Evolutionary conservation across 768 basidiomycete genomes (phyloP).

Genomic region (Rhodotorula babjevae): DNA sequence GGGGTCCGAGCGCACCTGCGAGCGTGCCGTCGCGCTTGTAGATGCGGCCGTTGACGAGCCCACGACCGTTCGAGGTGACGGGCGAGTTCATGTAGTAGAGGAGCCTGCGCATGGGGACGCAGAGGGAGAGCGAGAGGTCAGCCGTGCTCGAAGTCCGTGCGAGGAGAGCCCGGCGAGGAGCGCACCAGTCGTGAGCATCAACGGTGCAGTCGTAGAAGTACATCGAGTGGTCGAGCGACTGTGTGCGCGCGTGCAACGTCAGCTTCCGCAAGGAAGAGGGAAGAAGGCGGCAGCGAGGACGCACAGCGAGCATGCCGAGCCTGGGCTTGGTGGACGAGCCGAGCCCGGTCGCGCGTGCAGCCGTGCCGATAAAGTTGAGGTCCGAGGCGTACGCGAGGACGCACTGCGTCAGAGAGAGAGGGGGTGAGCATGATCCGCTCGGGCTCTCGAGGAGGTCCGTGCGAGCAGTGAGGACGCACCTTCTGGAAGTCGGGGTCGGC

Average conservation of each 20-base stretch:
- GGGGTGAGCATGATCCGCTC: neutral
- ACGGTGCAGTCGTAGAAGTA: constrained; percentile 40
- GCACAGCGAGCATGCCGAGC: constrained; percentile 41
- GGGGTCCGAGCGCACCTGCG: constrained; percentile 12
- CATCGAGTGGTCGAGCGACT: constrained; percentile 39
- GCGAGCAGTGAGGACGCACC: neutral
- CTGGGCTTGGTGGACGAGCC: constrained; percentile 24
- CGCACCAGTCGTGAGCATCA: constrained; percentile 37
- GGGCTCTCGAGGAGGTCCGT: too few relatives aligned
- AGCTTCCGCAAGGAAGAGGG: neutral
- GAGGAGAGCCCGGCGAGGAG: neutral
- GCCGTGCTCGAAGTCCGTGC: too few relatives aligned
- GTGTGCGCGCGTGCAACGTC: neutral
- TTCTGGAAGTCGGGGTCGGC: constrained; percentile 38
- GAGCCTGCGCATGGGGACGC: neutral
- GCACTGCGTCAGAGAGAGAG: constrained; percentile 8
- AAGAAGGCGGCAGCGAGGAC: neutral
- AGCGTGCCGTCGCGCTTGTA: constrained; percentile 41
- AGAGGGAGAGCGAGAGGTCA: too few relatives aligned
- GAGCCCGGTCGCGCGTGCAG: constrained; percentile 32
- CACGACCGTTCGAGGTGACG: constrained; percentile 32
- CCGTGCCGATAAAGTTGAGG: constrained; percentile 38
- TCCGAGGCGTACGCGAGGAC: constrained; percentile 39
- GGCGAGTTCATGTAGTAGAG: constrained; percentile 40
- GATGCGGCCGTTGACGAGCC: constrained; percentile 38